Evolutionary conservation across 345 rosid genomes (phyloP).

Genomic region (Tarenaya hassleriana): DNA sequence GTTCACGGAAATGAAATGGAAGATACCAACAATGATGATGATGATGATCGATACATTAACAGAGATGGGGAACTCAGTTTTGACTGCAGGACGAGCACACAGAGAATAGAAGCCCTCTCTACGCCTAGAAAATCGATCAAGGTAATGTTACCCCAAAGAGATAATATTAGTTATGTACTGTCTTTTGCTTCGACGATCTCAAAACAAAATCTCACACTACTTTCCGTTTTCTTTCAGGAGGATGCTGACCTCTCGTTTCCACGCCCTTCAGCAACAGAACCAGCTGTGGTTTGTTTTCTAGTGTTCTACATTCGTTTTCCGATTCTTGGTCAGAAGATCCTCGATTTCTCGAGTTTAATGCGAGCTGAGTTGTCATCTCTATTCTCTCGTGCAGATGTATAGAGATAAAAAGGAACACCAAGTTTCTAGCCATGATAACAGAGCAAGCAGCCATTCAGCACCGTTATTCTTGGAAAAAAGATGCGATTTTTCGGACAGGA

Average conservation of each 20-base stretch:
- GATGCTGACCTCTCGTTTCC: conserved; percentile 48
- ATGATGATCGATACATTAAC: conserved; percentile 33
- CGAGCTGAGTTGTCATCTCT: too few relatives aligned
- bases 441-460: conserved; percentile 68
- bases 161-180: background rate
- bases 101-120: conserved; percentile 40
- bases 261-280: conserved; percentile 38
- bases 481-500: conserved; percentile 47
- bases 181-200: background rate
- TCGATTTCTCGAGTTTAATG: background rate
- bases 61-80: conserved; percentile 74
- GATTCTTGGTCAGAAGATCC: background rate
- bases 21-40: conserved; percentile 43
- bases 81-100: conserved; percentile 55
- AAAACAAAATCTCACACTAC: background rate
- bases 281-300: conserved; percentile 48
- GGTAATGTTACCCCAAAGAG: conserved; percentile 40
- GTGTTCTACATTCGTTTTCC: conserved; percentile 7
- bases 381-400: conserved; percentile 20
- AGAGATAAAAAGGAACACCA: conserved; percentile 11
- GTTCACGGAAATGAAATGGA: conserved; percentile 60
- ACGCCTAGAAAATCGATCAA: conserved; percentile 53
- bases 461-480: conserved; percentile 69
- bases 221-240: conserved; percentile 41
- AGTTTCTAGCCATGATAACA: conserved; percentile 24